Conservation (phyloP, 441 rosid genomes). For the Corymbia calophylla region DNA sequence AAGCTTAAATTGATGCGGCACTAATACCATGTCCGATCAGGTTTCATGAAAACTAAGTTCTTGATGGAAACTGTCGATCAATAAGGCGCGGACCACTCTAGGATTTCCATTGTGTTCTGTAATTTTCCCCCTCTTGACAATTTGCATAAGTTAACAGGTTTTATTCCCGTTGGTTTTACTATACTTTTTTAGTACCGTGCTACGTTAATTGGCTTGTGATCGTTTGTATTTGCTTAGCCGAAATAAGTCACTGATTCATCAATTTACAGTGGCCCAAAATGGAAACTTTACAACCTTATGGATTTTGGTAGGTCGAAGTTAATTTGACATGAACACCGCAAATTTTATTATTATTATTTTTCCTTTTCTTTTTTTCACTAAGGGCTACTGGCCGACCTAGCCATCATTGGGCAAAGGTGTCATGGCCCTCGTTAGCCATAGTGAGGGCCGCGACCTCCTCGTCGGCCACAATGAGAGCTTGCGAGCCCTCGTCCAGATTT, state of each 20-base stretch:
- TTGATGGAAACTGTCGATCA: neutral
- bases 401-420: neutral
- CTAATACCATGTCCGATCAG: neutral
- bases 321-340: neutral
- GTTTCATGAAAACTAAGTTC: neutral
- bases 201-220: neutral
- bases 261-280: neutral
- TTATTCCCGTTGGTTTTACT: neutral
- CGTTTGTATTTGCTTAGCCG: neutral
- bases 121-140: neutral
- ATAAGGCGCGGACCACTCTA: neutral
- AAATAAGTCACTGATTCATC: neutral
- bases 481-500: neutral
- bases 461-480: rapidly evolving
- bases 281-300: neutral
- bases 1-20: neutral
- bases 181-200: neutral
- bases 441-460: neutral
- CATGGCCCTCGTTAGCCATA: neutral
- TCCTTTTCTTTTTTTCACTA: neutral
- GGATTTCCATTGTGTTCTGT: neutral
- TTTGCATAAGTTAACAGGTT: neutral
- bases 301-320: neutral
- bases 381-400: rapidly evolving
- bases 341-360: neutral